Base-by-base conservation (phyloP, 2,329 filamentous ascomycete genomes). In the Fusarium ramigenum region DNA sequence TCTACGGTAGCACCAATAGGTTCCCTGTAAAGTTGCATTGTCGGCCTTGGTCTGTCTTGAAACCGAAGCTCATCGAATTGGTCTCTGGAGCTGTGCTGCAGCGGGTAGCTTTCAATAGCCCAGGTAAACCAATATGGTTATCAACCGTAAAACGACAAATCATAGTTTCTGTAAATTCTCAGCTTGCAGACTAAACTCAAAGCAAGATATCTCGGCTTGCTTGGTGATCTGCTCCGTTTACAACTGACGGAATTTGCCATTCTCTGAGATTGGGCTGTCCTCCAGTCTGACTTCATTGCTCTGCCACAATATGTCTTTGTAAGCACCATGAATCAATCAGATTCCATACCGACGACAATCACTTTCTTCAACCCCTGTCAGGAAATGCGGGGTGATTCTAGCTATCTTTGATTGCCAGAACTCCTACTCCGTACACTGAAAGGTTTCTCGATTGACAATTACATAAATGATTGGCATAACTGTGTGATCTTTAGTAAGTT, bases 381-480 rank as follows among this genome's bases (percentile, higher is more conserved):
- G 32, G 23, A 67, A 67, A 61, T 68, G 66, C 70, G 66, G 70
- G 66, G 66, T 57, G 53, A 30, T 40, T 66, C 49, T 52, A 68
- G 63, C 40, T 73, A 73, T 67, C 63, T 63, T 63, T 65, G 39
- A 58, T 57, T 73, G 70, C 70, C 61, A 44, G 30, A 43, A 57
- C 30, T 21, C n/a, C 42, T 62, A 40, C 52, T 36, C 25, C 50
- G 36, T n/a, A n/a, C n/a, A n/a, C n/a, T n/a, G n/a, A n/a, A 60
- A 32, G 40, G 56, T 44, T 57, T 39, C 40, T 56, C 21, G 46
- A 49, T 58, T 46, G 23, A 36, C 37, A 53, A 72, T 74, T 73
- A 74, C 70, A 67, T 60, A 67, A 73, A 63, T 42, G 34, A 57
- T 68, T 63, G 36, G 43, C 57, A 42, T 58, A 66, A 65, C 63